phyloP scores from a whole-genome alignment of 2,329 filamentous ascomycete species.

The Sporothrix brunneoviolacea region DNA sequence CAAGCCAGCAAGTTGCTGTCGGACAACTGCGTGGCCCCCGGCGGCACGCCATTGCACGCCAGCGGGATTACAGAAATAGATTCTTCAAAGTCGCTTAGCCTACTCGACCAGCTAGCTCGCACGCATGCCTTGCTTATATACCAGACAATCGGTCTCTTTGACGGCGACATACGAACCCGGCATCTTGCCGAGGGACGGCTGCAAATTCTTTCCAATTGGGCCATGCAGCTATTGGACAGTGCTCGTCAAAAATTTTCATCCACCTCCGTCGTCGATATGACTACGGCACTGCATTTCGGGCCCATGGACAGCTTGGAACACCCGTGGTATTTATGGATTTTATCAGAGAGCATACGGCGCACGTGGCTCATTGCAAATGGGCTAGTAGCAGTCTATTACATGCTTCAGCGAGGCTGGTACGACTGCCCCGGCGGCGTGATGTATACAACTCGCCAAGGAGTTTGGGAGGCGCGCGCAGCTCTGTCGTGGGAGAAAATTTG shows the following conservation, averaged over 20 bases:
- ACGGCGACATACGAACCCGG: conserved; percentile 39
- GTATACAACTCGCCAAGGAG: conserved; percentile 21
- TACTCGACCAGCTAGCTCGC: conserved; percentile 31
- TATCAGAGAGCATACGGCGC: conserved; percentile 28
- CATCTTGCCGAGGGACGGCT: conserved; percentile 31
- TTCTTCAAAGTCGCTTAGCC: conserved; percentile 1
- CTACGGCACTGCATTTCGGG: not conserved
- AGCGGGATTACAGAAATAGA: too few relatives aligned
- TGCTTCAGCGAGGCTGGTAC: conserved; percentile 19
- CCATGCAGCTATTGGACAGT: not conserved
- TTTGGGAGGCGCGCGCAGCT: conserved; percentile 24
- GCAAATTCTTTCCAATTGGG: conserved; percentile 7
- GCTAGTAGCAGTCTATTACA: conserved; percentile 20
- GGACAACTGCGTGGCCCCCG: not conserved
- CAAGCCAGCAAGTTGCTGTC: conserved; percentile 10
- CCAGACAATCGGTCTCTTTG: conserved; percentile 43
- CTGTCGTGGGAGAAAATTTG: conserved; percentile 20
- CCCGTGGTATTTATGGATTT: conserved; percentile 25
- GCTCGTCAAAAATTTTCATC: not conserved
- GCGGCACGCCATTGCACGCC: not conserved
- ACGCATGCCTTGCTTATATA: conserved; percentile 44
- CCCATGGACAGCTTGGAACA: conserved; percentile 7
- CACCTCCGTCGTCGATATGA: not conserved
- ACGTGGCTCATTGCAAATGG: conserved; percentile 21
- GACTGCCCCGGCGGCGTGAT: conserved; percentile 22